A percentile compares a stretch with the other conserved stretches of the same genome.
Conservation (phyloP, 257 asterid genomes). For the Capsicum chinense region DNA sequence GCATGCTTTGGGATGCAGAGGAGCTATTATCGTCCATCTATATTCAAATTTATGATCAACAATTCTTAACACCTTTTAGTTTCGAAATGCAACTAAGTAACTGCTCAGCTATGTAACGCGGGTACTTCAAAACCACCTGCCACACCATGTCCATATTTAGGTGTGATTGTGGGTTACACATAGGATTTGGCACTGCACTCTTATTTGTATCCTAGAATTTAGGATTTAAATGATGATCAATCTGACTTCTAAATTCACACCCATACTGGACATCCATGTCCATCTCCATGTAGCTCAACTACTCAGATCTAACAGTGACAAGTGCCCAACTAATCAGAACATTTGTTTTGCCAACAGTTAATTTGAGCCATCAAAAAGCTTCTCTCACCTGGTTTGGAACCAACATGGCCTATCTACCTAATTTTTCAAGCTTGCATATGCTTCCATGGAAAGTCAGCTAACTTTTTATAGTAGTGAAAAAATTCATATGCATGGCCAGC, state of each 20-base stretch:
- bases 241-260: background rate
- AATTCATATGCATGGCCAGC: background rate
- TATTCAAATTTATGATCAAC: background rate
- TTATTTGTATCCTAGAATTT: background rate
- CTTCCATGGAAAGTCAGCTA: background rate
- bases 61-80: background rate
- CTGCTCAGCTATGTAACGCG: background rate
- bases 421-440: conserved; percentile 9
- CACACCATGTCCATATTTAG: conserved; percentile 15
- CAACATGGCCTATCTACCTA: background rate
- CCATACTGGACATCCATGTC: background rate
- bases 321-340: conserved; percentile 8
- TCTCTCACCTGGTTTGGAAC: background rate
- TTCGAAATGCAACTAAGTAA: background rate
- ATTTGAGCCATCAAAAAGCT: conserved; percentile 3
- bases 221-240: conserved; percentile 21
- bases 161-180: conserved; percentile 16
- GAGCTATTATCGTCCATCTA: background rate
- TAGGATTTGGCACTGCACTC: background rate
- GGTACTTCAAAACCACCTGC: conserved; percentile 15
- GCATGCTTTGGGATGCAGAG: background rate
- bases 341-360: conserved; percentile 18
- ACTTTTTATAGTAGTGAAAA: conserved; percentile 5
- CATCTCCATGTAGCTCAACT: conserved; percentile 12
- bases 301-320: conserved; percentile 3